Conservation (phyloP, 2,329 filamentous ascomycete genomes). For the Alternaria panax region DNA sequence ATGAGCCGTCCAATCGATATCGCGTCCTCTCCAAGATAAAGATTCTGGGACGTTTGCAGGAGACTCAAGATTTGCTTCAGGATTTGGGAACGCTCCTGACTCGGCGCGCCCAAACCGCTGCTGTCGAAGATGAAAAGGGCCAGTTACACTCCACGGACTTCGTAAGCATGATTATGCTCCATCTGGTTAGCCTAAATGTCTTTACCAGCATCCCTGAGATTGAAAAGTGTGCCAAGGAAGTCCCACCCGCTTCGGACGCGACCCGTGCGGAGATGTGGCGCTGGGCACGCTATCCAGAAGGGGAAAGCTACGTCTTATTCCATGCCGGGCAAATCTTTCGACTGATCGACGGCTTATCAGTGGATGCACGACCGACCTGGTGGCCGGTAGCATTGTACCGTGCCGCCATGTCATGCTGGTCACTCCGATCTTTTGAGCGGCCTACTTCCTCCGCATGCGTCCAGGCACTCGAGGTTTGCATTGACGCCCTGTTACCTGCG, state of each 20-base stretch:
- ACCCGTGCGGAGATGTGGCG: slow-evolving; percentile 11
- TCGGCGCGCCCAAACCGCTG: not conserved
- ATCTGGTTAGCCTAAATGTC: slow-evolving; percentile 17
- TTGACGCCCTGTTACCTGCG: slow-evolving; percentile 3
- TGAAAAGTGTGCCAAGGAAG: slow-evolving; percentile 11
- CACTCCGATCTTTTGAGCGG: slow-evolving; percentile 3
- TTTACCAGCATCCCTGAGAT: slow-evolving; percentile 16
- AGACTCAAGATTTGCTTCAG: slow-evolving; percentile 9
- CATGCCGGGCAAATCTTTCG: slow-evolving; percentile 15
- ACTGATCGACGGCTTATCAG: slow-evolving; percentile 4
- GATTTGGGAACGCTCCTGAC: slow-evolving; percentile 9
- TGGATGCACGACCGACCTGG: slow-evolving; percentile 10
- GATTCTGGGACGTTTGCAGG: slow-evolving; percentile 8
- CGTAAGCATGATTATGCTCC: slow-evolving; percentile 13
- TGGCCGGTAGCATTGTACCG: slow-evolving; percentile 14
- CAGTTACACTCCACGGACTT: not conserved
- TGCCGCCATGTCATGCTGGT: slow-evolving; percentile 12
- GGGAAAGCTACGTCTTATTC: slow-evolving; percentile 9
- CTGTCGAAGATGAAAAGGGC: not conserved
- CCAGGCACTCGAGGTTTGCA: not conserved
- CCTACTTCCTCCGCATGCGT: not conserved
- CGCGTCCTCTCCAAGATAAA: slow-evolving; percentile 11
- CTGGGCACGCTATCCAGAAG: slow-evolving; percentile 10
- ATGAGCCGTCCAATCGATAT: slow-evolving; percentile 9
- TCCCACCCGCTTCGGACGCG: slow-evolving; percentile 2